Evolutionary conservation across 1,284 basidiomycete genomes (phyloP).

Genomic region (Cutaneotrichosporon sp.): DNA sequence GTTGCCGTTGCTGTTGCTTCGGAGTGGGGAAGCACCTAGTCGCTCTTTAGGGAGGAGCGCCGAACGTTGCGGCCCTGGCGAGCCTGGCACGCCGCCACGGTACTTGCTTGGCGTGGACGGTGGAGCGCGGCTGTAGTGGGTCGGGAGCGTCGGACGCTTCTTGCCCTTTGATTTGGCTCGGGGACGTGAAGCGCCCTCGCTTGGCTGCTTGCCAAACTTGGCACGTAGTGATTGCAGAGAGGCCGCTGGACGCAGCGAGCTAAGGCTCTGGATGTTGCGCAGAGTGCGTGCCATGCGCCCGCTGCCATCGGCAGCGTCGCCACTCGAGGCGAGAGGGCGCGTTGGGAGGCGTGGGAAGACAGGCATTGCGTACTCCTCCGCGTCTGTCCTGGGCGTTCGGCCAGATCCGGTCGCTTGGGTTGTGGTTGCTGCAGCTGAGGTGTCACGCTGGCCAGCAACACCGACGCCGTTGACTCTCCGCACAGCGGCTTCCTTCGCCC

Average conservation of each 20-base stretch:
- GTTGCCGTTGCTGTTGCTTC: background rate
- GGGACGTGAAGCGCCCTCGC: background rate
- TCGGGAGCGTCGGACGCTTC: background rate
- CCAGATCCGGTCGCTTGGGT: background rate
- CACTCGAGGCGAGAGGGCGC: background rate
- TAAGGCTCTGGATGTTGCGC: conserved; percentile 4
- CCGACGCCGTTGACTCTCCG: no score
- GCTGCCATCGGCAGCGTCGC: background rate
- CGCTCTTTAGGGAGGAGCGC: background rate
- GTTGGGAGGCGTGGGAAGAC: background rate
- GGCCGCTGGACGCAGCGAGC: background rate
- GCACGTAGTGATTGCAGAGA: background rate
- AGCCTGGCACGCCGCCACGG: background rate
- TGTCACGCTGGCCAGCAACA: no score
- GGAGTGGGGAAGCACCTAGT: background rate
- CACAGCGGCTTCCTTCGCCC: background rate
- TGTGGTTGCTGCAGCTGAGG: background rate
- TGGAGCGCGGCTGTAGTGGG: background rate
- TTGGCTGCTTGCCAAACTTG: background rate
- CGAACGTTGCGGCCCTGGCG: background rate
- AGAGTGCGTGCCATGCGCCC: conserved; percentile 2
- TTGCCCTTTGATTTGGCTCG: background rate
- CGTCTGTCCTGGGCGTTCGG: background rate
- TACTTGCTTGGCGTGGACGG: background rate
- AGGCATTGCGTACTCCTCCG: background rate